Conservation (phyloP, 129 eudicot species). For the Helianthus annuus region DNA sequence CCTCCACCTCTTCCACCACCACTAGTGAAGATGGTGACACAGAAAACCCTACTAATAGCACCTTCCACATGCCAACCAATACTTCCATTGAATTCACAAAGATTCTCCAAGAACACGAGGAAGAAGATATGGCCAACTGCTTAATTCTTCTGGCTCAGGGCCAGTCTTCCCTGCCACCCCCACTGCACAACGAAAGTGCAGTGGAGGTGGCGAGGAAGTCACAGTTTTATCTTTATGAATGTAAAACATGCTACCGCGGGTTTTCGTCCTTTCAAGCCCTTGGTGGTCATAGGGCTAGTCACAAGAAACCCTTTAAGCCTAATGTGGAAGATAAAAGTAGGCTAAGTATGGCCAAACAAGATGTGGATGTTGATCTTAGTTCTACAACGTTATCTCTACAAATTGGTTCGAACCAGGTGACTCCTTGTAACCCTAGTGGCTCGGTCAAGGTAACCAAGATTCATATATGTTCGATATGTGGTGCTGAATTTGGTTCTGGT, state of each 20-base stretch:
- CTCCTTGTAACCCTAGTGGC: slow-evolving; percentile 22
- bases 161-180: slow-evolving; percentile 19
- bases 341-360: slow-evolving; percentile 23
- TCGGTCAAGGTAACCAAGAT: slow-evolving; percentile 39
- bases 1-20: slow-evolving; percentile 37
- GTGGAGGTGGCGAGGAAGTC: not conserved
- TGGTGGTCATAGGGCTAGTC: slow-evolving; percentile 95
- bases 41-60: slow-evolving; percentile 15
- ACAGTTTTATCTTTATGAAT: slow-evolving; percentile 45
- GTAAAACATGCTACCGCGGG: slow-evolving; percentile 73
- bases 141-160: slow-evolving; percentile 81
- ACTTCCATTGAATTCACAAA: slow-evolving; percentile 40
- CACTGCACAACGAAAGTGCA: not conserved
- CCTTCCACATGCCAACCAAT: slow-evolving; percentile 22
- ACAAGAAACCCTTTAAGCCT: slow-evolving; percentile 67
- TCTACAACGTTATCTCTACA: slow-evolving; percentile 48
- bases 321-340: slow-evolving; percentile 23
- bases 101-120: slow-evolving; percentile 57
- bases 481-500: slow-evolving; percentile 77
- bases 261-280: slow-evolving; percentile 90
- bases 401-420: slow-evolving; percentile 31
- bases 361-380: slow-evolving; percentile 6
- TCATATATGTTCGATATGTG: slow-evolving; percentile 87
- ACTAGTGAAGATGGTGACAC: slow-evolving; percentile 15
- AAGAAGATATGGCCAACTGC: slow-evolving; percentile 87